Base-by-base conservation (phyloP, 495 filamentous ascomycete genomes). In the Hyphodiscus hymeniophilus region DNA sequence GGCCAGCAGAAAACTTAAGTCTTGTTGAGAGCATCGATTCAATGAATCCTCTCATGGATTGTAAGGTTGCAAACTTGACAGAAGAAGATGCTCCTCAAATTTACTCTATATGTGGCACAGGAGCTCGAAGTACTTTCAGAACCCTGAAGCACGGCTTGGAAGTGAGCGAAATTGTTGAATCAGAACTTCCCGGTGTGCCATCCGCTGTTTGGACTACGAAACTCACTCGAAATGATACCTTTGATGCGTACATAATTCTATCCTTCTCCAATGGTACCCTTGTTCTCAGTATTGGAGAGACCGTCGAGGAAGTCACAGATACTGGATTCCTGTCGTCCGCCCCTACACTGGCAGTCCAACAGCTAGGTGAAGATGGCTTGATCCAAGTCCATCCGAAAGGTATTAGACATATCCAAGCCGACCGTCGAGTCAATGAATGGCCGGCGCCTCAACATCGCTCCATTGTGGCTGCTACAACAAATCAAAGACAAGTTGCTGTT, bases 21-120 rank as follows among this genome's bases (percentile, higher is more conserved):
- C 72, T 95, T 1, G 87, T 92, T 21, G 84, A 94, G 60, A 86
- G 81, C 52, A 82, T 95, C 42, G 81, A 90, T 48, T 85, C 85
- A 7, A 81, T 96, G 77, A 95, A 89, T 56, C 94, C 94, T 8
- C 70, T 94, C 52, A 74, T 94, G 61, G 89, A 92, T 55, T 90
- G 85, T 64, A 90, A 92, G 60, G 79, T 97, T 24, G 82, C 80
- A 21, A 96, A 99, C 55, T 66, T 94, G 15, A 84, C 82, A 0
- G 81, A 86, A 38, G 92, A 95, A 51, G 94, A 97, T 59, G 90
- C 91, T 1, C 92, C 92, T 11, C 94, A 99, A 61, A 95, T 99
- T 31, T 96, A 95, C 66, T 80, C 88, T 0, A 74, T 96, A 13
- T 92, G 85, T 60, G 92, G 92, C 3, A 84, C 84, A 26, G 87